Evolutionary conservation across 441 rosid species (phyloP).

Genomic region (Rhodomyrtus psidioides): DNA sequence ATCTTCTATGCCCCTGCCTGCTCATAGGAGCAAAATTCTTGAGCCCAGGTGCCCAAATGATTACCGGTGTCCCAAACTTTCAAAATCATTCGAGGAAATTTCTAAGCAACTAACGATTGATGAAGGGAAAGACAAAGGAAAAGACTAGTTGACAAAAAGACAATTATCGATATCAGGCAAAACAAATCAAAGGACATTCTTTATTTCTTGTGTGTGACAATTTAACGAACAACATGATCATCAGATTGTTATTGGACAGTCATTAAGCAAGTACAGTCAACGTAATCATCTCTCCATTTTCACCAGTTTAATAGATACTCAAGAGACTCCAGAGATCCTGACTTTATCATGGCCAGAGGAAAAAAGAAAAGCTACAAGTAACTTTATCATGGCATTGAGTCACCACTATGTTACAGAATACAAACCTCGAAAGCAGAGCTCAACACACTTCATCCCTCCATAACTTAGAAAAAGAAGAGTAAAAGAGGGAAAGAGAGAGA

Average conservation of each 20-base stretch:
- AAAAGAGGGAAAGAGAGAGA: not conserved
- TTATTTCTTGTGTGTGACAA: not conserved
- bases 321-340: not conserved
- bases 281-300: not conserved
- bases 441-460: not conserved
- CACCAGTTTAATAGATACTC: not conserved
- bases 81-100: too few species aligned
- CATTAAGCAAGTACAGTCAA: not conserved
- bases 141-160: too few species aligned
- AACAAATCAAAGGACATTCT: too few species aligned
- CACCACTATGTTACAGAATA: not conserved
- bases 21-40: not conserved
- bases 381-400: not conserved
- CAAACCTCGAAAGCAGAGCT: not conserved
- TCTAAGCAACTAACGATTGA: too few species aligned
- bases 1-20: not conserved
- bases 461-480: not conserved
- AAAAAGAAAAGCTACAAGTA: not conserved
- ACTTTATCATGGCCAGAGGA: not conserved
- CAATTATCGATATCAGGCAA: too few species aligned
- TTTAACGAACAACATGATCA: not conserved
- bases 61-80: too few species aligned
- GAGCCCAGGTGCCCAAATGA: not conserved
- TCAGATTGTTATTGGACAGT: not conserved
- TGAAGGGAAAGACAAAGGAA: too few species aligned